Conservation (phyloP, 2,329 filamentous ascomycete genomes). For the Alternaria panax region DNA sequence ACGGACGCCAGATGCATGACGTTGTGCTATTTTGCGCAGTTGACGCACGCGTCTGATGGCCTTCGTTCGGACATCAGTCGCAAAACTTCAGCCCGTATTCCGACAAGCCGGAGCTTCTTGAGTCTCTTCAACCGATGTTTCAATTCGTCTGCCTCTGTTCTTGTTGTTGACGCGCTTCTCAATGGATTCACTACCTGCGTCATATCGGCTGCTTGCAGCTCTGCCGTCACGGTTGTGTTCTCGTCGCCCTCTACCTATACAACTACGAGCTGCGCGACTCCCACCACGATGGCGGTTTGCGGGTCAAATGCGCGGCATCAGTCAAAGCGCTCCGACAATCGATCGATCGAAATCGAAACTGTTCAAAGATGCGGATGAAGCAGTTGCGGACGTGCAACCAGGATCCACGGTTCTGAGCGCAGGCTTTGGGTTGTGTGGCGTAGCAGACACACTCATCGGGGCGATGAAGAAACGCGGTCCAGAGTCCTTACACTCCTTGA, state of each 20-base stretch:
- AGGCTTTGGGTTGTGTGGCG: constrained; percentile 50
- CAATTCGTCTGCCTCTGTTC: constrained; percentile 3
- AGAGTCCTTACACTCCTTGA: constrained; percentile 58
- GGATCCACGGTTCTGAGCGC: constrained; percentile 50
- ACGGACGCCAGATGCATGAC: constrained; percentile 13
- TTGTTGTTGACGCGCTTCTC: constrained; percentile 8
- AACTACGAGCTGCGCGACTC: constrained; percentile 30
- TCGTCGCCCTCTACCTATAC: constrained; percentile 37
- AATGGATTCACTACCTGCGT: constrained; percentile 42
- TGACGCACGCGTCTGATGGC: constrained; percentile 9
- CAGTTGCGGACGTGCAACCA: constrained; percentile 47
- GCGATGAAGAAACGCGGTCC: constrained; percentile 43
- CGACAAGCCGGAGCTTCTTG: constrained; percentile 9
- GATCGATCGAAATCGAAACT: constrained; percentile 49
- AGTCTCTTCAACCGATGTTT: constrained; percentile 1
- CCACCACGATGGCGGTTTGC: constrained; percentile 32
- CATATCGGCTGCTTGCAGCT: constrained; percentile 39
- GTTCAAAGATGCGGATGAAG: constrained; percentile 48
- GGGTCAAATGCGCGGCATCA: constrained; percentile 35
- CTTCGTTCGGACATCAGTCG: constrained; percentile 7
- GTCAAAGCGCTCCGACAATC: constrained; percentile 38
- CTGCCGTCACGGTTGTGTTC: constrained; percentile 40
- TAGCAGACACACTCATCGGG: constrained; percentile 50
- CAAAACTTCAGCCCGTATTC: background rate
- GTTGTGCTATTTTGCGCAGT: constrained; percentile 5